Evolutionary conservation across 2,329 filamentous ascomycete genomes (phyloP).

Genomic region (Fusarium pininemorale): DNA sequence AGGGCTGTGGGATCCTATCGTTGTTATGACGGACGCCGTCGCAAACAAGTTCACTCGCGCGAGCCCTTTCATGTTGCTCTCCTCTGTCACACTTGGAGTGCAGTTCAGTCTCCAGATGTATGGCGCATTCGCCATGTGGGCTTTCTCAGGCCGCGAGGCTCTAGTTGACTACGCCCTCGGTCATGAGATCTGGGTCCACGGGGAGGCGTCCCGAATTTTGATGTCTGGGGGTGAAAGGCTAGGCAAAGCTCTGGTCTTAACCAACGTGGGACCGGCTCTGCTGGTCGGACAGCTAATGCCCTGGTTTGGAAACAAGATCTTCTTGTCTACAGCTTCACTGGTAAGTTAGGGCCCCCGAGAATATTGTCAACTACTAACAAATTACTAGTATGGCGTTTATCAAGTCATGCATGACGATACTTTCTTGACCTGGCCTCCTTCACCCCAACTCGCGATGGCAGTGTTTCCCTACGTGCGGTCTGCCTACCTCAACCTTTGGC

Average conservation of each 20-base stretch:
- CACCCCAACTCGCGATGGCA: constrained; percentile 60
- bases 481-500: constrained; percentile 58
- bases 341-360: constrained; percentile 43
- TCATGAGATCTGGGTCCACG: constrained; percentile 44
- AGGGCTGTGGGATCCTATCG: constrained; percentile 76
- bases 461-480: constrained; percentile 58
- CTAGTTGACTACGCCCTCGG: constrained; percentile 54
- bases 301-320: constrained; percentile 52
- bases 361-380: background rate
- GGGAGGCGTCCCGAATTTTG: constrained; percentile 32
- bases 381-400: constrained; percentile 57
- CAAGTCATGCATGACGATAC: constrained; percentile 56
- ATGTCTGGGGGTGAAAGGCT: constrained; percentile 44
- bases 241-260: constrained; percentile 50
- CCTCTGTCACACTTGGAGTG: constrained; percentile 62
- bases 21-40: constrained; percentile 71
- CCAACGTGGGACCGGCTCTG: constrained; percentile 57
- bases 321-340: constrained; percentile 54
- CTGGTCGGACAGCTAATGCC: constrained; percentile 57
- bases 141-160: constrained; percentile 61
- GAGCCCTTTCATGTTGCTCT: constrained; percentile 71
- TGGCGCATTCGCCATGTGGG: constrained; percentile 59
- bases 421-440: constrained; percentile 63
- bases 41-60: constrained; percentile 63
- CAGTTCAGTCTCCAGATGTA: constrained; percentile 64